A percentile compares a stretch with the other conserved stretches of the same genome.
Conservation (phyloP, 2,329 filamentous ascomycete species). For the Talaromyces sp. region DNA sequence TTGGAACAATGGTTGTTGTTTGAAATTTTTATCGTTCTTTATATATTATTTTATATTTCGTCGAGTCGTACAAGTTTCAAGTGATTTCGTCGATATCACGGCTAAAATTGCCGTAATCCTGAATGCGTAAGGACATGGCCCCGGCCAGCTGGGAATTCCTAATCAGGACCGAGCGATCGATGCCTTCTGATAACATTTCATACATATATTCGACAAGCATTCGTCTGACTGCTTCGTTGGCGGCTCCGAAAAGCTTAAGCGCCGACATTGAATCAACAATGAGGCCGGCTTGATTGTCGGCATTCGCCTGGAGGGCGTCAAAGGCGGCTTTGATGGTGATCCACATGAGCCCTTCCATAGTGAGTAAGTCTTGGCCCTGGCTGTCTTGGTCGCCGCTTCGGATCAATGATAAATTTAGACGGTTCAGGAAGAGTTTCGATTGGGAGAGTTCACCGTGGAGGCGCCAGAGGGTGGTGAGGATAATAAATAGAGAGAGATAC, state of each 20-base stretch:
- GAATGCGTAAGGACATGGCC: not conserved
- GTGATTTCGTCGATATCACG: not conserved
- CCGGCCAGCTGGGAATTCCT: not conserved
- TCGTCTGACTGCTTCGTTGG: not conserved
- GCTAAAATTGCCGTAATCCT: not conserved
- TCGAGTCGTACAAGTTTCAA: not conserved
- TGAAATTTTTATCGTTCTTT: not conserved
- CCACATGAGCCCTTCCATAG: not conserved
- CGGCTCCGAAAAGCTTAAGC: not conserved
- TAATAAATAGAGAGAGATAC: not conserved
- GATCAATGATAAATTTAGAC: not conserved
- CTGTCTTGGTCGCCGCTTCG: not conserved
- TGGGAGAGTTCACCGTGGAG: not conserved
- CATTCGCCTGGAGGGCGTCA: not conserved
- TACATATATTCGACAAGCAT: not conserved
- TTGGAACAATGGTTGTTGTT: not conserved
- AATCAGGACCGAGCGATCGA: not conserved
- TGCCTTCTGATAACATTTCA: not conserved
- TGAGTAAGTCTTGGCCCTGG: not conserved
- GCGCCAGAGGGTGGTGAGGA: not conserved
- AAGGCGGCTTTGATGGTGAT: not conserved
- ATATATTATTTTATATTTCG: not conserved
- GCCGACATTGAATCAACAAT: not conserved
- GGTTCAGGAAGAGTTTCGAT: not conserved
- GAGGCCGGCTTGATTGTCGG: not conserved